Conservation (phyloP, 805 yeast species). For the Allodekkera sacchari region DNA sequence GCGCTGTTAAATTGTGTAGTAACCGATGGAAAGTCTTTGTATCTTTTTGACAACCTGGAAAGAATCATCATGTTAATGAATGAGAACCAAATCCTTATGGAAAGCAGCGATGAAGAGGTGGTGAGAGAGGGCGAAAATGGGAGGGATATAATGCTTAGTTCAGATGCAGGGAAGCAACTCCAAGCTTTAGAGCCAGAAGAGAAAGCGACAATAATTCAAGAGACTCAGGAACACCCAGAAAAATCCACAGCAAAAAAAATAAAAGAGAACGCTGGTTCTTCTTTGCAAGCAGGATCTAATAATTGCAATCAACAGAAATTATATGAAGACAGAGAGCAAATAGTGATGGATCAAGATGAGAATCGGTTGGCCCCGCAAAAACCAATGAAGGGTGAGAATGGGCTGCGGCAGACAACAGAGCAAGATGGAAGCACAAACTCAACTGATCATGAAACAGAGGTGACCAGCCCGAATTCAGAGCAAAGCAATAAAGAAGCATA, state of each 20-base stretch:
- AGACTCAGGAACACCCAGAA: neutral
- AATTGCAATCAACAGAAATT: too few relatives aligned
- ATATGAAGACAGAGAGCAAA: too few relatives aligned
- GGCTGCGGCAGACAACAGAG: neutral
- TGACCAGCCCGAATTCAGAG: neutral
- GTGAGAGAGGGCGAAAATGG: neutral
- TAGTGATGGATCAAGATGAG: too few relatives aligned
- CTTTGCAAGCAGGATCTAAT: too few relatives aligned
- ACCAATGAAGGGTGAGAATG: neutral
- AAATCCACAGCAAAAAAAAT: neutral
- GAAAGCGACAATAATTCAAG: neutral
- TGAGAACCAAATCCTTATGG: constrained; percentile 3
- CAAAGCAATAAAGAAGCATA: neutral
- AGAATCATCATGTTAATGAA: constrained; percentile 5
- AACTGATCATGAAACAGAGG: neutral
- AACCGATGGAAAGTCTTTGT: constrained; percentile 18
- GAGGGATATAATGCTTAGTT: too few relatives aligned
- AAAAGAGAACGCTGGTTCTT: neutral
- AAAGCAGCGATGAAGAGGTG: constrained; percentile 8
- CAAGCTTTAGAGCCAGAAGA: too few relatives aligned
- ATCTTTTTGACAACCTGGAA: constrained; percentile 11
- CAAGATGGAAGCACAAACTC: neutral
- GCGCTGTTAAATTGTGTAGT: constrained; percentile 13
- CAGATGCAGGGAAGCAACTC: too few relatives aligned
- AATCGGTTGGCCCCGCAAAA: neutral